These are phyloP conservation scores for Saccharomycopsis sp. DNA, from an alignment of 805 yeast genomes.

Conservation along the genomic window DNA sequence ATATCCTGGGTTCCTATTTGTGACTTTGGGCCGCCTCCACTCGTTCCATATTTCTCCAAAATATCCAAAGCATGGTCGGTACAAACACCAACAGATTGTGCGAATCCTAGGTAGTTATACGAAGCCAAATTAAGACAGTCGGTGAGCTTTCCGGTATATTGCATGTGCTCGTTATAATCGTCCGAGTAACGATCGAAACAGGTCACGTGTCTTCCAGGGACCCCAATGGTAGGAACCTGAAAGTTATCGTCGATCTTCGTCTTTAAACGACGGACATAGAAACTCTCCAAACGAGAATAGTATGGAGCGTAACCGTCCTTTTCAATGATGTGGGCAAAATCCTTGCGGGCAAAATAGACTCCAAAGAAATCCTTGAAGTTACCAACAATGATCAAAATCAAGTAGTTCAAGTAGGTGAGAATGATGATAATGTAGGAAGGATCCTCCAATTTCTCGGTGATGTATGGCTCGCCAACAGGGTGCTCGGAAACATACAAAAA, in stretches of 20 bases:
- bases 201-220: constrained; percentile 86
- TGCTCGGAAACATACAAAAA: constrained; percentile 41
- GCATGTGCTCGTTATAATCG: constrained; percentile 56
- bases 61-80: constrained; percentile 66
- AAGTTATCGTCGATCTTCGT: constrained; percentile 90
- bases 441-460: constrained; percentile 45
- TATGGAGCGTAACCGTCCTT: constrained; percentile 93
- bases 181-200: constrained; percentile 73
- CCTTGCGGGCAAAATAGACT: constrained; percentile 58
- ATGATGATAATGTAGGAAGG: constrained; percentile 79
- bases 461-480: constrained; percentile 38
- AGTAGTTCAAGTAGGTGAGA: constrained; percentile 78
- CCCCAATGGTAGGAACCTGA: constrained; percentile 94
- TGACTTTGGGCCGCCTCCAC: constrained; percentile 72
- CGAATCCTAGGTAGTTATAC: constrained; percentile 94
- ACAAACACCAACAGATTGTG: constrained; percentile 89
- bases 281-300: constrained; percentile 88
- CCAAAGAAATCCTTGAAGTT: constrained; percentile 88
- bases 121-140: constrained; percentile 83
- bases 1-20: constrained; percentile 70
- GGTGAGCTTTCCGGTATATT: constrained; percentile 67
- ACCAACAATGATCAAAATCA: constrained; percentile 80
- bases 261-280: constrained; percentile 88
- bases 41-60: constrained; percentile 65
- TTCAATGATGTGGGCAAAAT: constrained; percentile 61